Conservation (phyloP, 768 basidiomycete genomes). For the Scleroderma bovista region DNA sequence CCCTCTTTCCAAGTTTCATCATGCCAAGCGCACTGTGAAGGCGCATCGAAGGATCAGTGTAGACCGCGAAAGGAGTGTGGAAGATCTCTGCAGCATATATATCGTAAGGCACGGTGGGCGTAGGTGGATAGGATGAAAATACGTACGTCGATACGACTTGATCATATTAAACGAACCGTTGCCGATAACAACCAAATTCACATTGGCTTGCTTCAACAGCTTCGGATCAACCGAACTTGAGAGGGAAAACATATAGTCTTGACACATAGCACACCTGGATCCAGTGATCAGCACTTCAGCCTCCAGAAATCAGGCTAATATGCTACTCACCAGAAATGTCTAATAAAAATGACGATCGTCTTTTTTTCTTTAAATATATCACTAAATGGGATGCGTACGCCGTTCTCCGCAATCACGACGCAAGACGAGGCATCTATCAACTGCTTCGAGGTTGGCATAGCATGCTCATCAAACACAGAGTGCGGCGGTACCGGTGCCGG, state of each 20-base stretch:
- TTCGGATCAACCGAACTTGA: constrained; percentile 41
- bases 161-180: constrained; percentile 77
- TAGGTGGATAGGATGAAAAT: background rate
- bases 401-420: constrained; percentile 62
- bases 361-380: constrained; percentile 52
- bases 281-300: background rate
- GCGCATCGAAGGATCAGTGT: constrained; percentile 68
- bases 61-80: constrained; percentile 64
- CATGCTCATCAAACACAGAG: constrained; percentile 37
- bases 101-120: background rate
- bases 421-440: constrained; percentile 58
- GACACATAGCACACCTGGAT: constrained; percentile 68
- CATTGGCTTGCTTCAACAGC: constrained; percentile 42
- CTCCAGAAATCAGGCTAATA: constrained; percentile 2
- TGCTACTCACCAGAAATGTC: constrained; percentile 66
- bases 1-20: constrained; percentile 40
- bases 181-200: constrained; percentile 68
- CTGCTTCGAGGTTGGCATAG: constrained; percentile 48
- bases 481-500: constrained; percentile 9
- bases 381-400: constrained; percentile 61
- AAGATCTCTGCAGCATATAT: constrained; percentile 52
- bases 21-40: constrained; percentile 77
- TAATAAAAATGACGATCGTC: constrained; percentile 78
- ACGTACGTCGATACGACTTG: constrained; percentile 61
- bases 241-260: constrained; percentile 80